Evolutionary conservation across 2,329 filamentous ascomycete genomes (phyloP), one percentile per base, ranked within the genome.

Genomic region (Xylariales sp.): DNA sequence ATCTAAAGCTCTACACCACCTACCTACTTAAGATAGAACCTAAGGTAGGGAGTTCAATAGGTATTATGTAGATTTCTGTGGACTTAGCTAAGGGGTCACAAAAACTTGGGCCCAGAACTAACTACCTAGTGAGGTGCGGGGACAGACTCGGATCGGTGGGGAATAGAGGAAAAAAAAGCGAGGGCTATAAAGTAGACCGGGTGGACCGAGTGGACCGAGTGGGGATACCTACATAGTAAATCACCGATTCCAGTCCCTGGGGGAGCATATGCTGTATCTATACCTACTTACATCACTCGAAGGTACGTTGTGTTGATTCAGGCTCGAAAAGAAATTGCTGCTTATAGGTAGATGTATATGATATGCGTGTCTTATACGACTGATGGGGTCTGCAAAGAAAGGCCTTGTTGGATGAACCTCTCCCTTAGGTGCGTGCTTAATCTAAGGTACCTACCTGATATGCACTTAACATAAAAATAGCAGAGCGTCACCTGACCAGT

Each of bases 401-500:
- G 32, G 32, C 8, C 32, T 34, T 34, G 32, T 5, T 34, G 8
- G 3, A 34, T 34, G 32, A 8, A 34, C 5, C 32, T 23, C 32
- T 34, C 5, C 5, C 39, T 41, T 9, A 50, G 48, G 46, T 49
- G 30, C 18, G 5, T 18, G 12, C 8, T 1, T n/a, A n/a, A 18
- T 10, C 36, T 39, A n/a, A 34, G 36, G 8, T 41, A 28, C n/a
- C 34, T 39, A 23, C 50, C 32, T 54, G 43, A 39, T 54, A 54
- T 34, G 41, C 28, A 55, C 43, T n/a, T 36, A 12, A 52, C 49
- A 36, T 68, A 61, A 68, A 65, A 69, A 62, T 63, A 62, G 45
- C 57, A 65, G 43, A 49, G 39, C 58, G 62, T 68, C 67, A 66
- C 63, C 67, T 69, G 67, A 66, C 66, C 43, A 14, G 36, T 48